Conservation (phyloP, 2,329 filamentous ascomycete genomes). For the Pseudogymnoascus sp. region DNA sequence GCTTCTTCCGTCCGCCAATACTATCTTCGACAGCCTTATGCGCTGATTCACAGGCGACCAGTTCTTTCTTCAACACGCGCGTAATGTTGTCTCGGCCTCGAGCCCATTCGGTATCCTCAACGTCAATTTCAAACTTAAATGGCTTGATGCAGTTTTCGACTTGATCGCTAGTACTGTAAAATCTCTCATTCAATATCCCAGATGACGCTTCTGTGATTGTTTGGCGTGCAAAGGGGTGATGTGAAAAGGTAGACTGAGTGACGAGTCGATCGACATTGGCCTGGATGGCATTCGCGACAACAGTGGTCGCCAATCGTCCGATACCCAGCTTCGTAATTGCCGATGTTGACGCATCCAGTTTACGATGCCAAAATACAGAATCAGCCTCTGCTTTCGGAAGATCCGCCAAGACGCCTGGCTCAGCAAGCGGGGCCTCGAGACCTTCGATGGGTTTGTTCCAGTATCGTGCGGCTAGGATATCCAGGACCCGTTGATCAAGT, state of each 20-base stretch:
- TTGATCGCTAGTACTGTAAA: slow-evolving; percentile 95
- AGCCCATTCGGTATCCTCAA: slow-evolving; percentile 83
- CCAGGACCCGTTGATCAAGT: slow-evolving; percentile 88
- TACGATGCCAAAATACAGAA: slow-evolving; percentile 85
- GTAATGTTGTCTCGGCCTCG: slow-evolving; percentile 77
- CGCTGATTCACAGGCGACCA: slow-evolving; percentile 75
- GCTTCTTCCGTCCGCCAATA: slow-evolving; percentile 75
- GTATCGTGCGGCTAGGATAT: slow-evolving; percentile 85
- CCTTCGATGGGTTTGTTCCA: slow-evolving; percentile 96
- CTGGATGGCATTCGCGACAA: slow-evolving; percentile 83
- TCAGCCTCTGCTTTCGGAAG: slow-evolving; percentile 80
- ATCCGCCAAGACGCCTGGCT: slow-evolving; percentile 66
- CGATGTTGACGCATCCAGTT: slow-evolving; percentile 86
- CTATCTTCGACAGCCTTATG: slow-evolving; percentile 66
- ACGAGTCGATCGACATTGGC: slow-evolving; percentile 74
- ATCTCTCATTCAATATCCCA: slow-evolving; percentile 83
- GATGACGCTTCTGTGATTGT: slow-evolving; percentile 89
- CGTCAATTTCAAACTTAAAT: slow-evolving; percentile 95
- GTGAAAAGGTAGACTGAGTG: slow-evolving; percentile 71
- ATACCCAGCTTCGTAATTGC: slow-evolving; percentile 90
- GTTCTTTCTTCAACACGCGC: slow-evolving; percentile 75
- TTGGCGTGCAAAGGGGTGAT: slow-evolving; percentile 84
- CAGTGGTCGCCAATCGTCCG: slow-evolving; percentile 82
- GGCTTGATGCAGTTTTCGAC: slow-evolving; percentile 99
- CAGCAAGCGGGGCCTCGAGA: slow-evolving; percentile 57